Evolutionary conservation across 2,329 filamentous ascomycete genomes (phyloP).

Genomic region (Diaporthe longicolla): DNA sequence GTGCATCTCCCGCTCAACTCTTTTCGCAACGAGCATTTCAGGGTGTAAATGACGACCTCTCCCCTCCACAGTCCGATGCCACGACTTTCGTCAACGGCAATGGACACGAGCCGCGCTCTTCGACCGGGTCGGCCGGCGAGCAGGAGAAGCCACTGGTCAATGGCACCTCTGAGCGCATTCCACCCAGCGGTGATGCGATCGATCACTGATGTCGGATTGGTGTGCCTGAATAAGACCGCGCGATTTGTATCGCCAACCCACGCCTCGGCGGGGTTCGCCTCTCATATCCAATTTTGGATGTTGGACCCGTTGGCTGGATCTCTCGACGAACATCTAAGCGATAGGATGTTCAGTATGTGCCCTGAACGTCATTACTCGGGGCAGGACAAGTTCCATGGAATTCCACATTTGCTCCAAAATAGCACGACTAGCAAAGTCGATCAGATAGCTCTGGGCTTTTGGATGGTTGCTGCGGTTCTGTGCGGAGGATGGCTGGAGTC

Average conservation of each 20-base stretch:
- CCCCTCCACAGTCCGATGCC: slow-evolving; percentile 42
- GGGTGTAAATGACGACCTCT: slow-evolving; percentile 50
- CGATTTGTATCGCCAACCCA: background rate
- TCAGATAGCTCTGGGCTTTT: background rate
- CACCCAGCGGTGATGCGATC: slow-evolving; percentile 2
- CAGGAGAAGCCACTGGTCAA: slow-evolving; percentile 39
- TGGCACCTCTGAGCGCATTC: slow-evolving; percentile 25
- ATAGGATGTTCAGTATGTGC: background rate
- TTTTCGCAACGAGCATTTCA: slow-evolving; percentile 46
- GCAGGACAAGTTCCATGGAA: background rate
- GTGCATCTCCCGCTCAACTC: slow-evolving; percentile 59
- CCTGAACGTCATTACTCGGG: background rate
- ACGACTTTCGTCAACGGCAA: slow-evolving; percentile 44
- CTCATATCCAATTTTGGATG: background rate
- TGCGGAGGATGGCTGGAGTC: background rate
- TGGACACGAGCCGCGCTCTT: slow-evolving; percentile 40
- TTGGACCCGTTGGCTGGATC: slow-evolving; percentile 5
- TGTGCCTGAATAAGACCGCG: background rate
- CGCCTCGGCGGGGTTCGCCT: background rate
- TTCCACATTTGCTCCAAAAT: background rate
- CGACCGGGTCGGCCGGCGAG: slow-evolving; percentile 39
- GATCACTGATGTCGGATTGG: slow-evolving; percentile 6
- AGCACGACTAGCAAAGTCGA: background rate
- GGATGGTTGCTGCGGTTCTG: background rate
- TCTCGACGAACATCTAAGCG: slow-evolving; percentile 17